Evolutionary conservation across 2,329 filamentous ascomycete species (phyloP), one percentile per base, ranked within the genome.

Genomic region (Massarina eburnea): DNA sequence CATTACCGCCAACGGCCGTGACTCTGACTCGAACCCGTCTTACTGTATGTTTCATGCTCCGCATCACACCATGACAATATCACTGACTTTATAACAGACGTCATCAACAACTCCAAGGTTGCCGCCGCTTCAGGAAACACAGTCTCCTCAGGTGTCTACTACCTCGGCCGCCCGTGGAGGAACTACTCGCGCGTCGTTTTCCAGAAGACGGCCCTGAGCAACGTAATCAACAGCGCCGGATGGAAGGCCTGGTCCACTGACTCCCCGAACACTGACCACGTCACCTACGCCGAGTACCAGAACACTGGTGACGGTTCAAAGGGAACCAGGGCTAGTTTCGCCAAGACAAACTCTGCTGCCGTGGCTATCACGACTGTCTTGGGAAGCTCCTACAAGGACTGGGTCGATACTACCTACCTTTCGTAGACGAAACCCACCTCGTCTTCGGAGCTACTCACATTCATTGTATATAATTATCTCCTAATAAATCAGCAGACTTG

Each of bases 171-270:
- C 2, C 79, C 79, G 18, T 82, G 79, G 76, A 61, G 71, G 24
- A 66, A 73, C 43, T 80, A 76, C 47, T 73, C 78, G 8, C 65
- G 75, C n/a, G 78, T 81, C 14, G 71, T 74, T 9, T 74, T 80
- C 61, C 79, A 81, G 62, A 68, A 73, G 40, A 79, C 78, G 0
- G 60, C 60, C 24, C 70, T 87, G 66, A 73, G 72, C 8, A 66
- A 70, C 19, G 80, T 85, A 17, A 76, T 87, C 57, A 84, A 85
- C 55, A 48, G 72, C 2, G 76, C 76, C 0, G 84, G 83, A 0
- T 86, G 84, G 83, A 62, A 56, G 2, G 59, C 71, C 21, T 86
- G 83, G 83, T 75, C 75, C 46, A 67, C 54, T 1, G 71, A 70
- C 2, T 70, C 76, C 34, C 60, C 72, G n/a, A 72, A 75, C 27